Conservation (phyloP, 2,329 filamentous ascomycete species). For the Monosporascus sp. region DNA sequence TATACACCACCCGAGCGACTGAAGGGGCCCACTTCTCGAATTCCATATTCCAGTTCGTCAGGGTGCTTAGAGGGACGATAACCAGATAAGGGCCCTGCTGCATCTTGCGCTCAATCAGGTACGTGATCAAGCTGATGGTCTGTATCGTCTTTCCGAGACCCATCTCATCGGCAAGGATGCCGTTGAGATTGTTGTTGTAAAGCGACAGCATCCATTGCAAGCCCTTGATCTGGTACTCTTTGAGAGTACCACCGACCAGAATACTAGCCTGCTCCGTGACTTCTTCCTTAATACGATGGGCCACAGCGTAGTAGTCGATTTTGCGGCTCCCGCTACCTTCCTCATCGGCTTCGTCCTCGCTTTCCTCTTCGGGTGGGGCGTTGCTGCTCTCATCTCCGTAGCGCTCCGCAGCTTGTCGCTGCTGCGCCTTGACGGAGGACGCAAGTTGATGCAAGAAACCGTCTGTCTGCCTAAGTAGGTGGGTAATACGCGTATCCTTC, state of each 20-base stretch:
- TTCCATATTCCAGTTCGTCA: conserved; percentile 98
- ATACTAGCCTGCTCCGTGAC: conserved; percentile 77
- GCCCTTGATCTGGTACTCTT: conserved; percentile 98
- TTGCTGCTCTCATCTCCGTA: conserved; percentile 61
- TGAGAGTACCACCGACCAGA: conserved; percentile 84
- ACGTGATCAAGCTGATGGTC: conserved; percentile 94
- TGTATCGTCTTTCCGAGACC: conserved; percentile 99
- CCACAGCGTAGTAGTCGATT: conserved; percentile 98
- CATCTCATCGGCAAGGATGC: conserved; percentile 98
- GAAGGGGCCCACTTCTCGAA: conserved; percentile 98
- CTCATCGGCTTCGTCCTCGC: conserved; percentile 62
- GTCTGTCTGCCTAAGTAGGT: conserved; percentile 93
- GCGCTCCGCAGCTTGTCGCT: conserved; percentile 72
- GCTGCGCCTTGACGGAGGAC: conserved; percentile 88
- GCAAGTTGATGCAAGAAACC: conserved; percentile 95
- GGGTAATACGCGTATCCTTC: conserved; percentile 98
- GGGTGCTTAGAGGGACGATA: conserved; percentile 91
- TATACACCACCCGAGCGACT: conserved; percentile 86
- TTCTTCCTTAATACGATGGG: conserved; percentile 91
- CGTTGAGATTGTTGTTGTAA: conserved; percentile 99
- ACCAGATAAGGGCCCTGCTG: conserved; percentile 91
- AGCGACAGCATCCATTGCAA: conserved; percentile 99
- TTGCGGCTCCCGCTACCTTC: conserved; percentile 66
- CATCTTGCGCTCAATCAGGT: conserved; percentile 92
- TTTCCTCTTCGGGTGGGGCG: conserved; percentile 55